phyloP scores from a whole-genome alignment of 1,139 yeast genomes.

The Magnusiomyces tetraspermus region DNA sequence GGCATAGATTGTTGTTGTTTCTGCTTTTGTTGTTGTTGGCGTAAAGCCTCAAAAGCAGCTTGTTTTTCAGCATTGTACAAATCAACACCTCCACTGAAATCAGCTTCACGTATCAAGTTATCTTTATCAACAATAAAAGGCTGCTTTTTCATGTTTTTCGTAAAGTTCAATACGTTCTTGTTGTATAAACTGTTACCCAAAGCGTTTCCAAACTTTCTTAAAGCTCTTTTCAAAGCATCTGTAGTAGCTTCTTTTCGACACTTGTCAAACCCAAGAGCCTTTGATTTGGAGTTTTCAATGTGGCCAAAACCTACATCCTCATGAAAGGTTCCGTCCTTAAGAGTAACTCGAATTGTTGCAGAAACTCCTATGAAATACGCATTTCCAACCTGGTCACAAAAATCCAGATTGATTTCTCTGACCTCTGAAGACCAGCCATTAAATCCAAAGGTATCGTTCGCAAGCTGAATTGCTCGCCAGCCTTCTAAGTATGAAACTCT shows the following conservation, averaged over 20 bases:
- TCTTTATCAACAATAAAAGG: conserved; percentile 7
- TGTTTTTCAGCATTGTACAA: not conserved
- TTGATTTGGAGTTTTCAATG: conserved; percentile 52
- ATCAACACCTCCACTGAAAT: conserved; percentile 4
- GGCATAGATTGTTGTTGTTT: not conserved
- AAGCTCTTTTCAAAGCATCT: conserved; percentile 65
- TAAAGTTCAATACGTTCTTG: conserved; percentile 42
- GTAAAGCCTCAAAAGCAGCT: not conserved
- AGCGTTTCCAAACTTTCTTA: conserved; percentile 68
- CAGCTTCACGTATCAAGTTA: conserved; percentile 7
- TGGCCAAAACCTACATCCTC: conserved; percentile 76
- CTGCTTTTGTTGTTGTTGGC: not conserved
- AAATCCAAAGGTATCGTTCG: conserved; percentile 57
- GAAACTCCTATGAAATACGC: conserved; percentile 49
- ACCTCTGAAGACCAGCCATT: conserved; percentile 58
- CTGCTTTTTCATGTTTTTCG: conserved; percentile 37
- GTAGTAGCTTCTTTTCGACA: conserved; percentile 71
- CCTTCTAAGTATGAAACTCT: conserved; percentile 38
- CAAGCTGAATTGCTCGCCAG: conserved; percentile 41
- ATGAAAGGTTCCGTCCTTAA: conserved; percentile 62
- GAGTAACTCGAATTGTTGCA: conserved; percentile 58
- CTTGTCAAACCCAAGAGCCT: conserved; percentile 64
- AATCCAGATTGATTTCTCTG: conserved; percentile 30
- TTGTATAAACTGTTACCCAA: conserved; percentile 72
- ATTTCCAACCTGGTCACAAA: conserved; percentile 26